Base-by-base conservation (phyloP, 1,284 basidiomycete genomes). In the Meira miltonrushii region DNA sequence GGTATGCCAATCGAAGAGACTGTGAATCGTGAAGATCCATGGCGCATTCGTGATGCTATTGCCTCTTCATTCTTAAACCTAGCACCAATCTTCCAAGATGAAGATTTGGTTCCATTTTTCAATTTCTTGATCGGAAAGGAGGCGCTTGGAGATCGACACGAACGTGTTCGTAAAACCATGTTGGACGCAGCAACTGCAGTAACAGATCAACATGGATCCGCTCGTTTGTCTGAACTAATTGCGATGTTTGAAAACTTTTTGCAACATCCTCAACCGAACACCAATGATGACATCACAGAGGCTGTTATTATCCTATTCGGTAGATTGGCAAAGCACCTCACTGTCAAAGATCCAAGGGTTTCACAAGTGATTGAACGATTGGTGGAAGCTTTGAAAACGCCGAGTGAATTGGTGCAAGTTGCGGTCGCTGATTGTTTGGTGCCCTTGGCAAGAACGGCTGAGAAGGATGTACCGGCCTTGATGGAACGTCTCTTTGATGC, bases 221-320 rank as follows among this genome's bases (percentile, higher is more conserved):
- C 83, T 41, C 84, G 85, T 28, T 83, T 96, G 6, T 83, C 88
- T 11, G 84, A 83, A 4, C 84, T 99, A 47, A 90, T 98, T 67
- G 81, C 84, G 15, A 85, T 88, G 71, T 96, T 98, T 66, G 93
- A 98, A 80, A 81, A 81, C 1, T 87, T 90, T 77, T 84, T 98
- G 19, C 83, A 83, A 0, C 81, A 82, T 33, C 60, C 64, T 13
- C 21, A 48, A 10, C 59, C 64, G 11, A 54, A 60, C 9, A 66
- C 56, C 12, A 64, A 68, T 49, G 75, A 78, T 53, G 68, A 69
- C 33, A 69, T 96, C 79, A 91, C 94, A 67, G 94, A 98, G 76
- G 92, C 92, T 0, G 87, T 94, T 1, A 89, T 98, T 60, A 92
- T 98, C 71, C 83, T 98, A 13, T 90, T 97, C 65, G 95, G 95